Evolutionary conservation across 495 filamentous ascomycete species (phyloP).

Genomic region (Beverwykella pulmonaria): DNA sequence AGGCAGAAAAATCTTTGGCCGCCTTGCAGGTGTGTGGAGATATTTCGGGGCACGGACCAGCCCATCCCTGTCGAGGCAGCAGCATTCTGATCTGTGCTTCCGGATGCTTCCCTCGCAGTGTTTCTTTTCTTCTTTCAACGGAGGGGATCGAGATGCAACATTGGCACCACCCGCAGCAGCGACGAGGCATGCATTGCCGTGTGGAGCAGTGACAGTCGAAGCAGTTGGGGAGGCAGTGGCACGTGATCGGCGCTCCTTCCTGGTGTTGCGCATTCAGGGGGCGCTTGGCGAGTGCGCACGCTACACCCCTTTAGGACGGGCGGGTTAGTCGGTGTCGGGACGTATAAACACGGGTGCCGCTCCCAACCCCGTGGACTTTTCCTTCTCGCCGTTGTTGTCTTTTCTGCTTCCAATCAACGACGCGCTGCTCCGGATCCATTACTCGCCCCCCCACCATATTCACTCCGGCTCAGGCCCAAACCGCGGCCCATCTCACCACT

Average conservation of each 20-base stretch:
- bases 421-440: slow-evolving; percentile 22
- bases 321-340: slow-evolving; percentile 11
- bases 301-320: not conserved
- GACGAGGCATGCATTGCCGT: not conserved
- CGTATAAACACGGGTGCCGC: slow-evolving; percentile 11
- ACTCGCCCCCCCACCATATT: slow-evolving; percentile 27
- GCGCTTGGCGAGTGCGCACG: not conserved
- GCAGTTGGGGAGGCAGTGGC: slow-evolving; percentile 1
- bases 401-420: slow-evolving; percentile 30
- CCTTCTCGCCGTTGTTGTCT: not conserved
- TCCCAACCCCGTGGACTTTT: not conserved
- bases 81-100: not conserved
- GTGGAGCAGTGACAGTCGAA: not conserved
- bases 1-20: slow-evolving; percentile 12
- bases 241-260: slow-evolving; percentile 7
- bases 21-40: slow-evolving; percentile 2
- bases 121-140: not conserved
- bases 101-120: not conserved
- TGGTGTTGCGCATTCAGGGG: slow-evolving; percentile 15
- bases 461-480: not conserved
- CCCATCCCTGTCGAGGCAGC: not conserved
- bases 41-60: not conserved
- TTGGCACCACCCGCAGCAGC: not conserved
- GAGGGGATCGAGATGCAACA: too few species aligned
- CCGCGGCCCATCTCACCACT: not conserved